Evolutionary conservation across 1,284 basidiomycete genomes (phyloP).

Genomic region (Xerocomus minutiporus): DNA sequence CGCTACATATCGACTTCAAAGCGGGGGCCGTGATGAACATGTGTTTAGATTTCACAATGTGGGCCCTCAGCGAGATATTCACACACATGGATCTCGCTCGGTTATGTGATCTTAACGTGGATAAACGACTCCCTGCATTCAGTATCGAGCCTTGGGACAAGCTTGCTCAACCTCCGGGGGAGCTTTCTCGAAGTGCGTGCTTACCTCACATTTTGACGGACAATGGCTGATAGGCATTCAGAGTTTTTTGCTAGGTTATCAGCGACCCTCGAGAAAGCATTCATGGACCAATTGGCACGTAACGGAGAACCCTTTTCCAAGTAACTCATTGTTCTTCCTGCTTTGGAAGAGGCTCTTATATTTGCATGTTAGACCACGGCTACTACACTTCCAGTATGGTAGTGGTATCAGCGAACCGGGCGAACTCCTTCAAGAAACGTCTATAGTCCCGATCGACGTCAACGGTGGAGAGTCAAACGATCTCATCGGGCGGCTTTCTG

Average conservation of each 20-base stretch:
- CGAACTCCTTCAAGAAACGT: slow-evolving; percentile 33
- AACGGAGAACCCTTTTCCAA: slow-evolving; percentile 27
- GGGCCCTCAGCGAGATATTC: slow-evolving; percentile 58
- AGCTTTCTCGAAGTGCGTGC: slow-evolving; percentile 37
- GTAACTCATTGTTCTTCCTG: slow-evolving; percentile 14
- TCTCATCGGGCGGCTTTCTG: slow-evolving; percentile 54
- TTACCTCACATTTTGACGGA: neutral
- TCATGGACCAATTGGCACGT: slow-evolving; percentile 27
- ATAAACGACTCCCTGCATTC: slow-evolving; percentile 35
- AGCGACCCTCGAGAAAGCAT: slow-evolving; percentile 34
- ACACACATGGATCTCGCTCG: slow-evolving; percentile 55
- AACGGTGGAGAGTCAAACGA: slow-evolving; percentile 44
- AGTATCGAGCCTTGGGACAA: slow-evolving; percentile 34
- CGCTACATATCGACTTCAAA: neutral
- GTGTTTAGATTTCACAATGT: slow-evolving; percentile 40
- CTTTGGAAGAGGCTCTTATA: slow-evolving; percentile 1
- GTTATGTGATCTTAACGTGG: slow-evolving; percentile 40
- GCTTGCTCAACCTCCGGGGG: slow-evolving; percentile 35
- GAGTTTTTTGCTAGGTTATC: slow-evolving; percentile 39
- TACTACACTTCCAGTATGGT: slow-evolving; percentile 43
- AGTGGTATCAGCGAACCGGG: slow-evolving; percentile 31
- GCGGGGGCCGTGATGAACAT: neutral
- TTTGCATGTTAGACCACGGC: slow-evolving; percentile 24
- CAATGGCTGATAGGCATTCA: slow-evolving; percentile 15
- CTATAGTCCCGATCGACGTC: slow-evolving; percentile 41